These are phyloP conservation scores for Colletotrichum cereale DNA, from an alignment of 2,329 filamentous ascomycete genomes.

Conservation along the genomic window DNA sequence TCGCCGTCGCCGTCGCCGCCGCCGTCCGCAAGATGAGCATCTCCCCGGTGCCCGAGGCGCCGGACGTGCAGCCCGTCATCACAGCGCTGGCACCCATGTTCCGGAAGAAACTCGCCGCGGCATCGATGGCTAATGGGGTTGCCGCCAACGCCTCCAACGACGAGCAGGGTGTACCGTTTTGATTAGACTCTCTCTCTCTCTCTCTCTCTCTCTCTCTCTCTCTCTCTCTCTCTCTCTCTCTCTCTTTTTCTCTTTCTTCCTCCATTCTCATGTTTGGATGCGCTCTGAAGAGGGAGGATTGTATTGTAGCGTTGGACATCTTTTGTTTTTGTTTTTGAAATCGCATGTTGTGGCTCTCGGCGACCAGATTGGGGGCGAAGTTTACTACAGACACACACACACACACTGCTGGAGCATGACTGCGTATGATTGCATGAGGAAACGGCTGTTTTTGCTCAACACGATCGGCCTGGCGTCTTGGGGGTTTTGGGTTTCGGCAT, in stretches of 20 bases:
- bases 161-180: background rate
- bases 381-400: too few relatives aligned
- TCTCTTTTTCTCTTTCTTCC: too few relatives aligned
- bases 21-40: conserved; percentile 48
- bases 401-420: background rate
- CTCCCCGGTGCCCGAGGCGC: conserved; percentile 48
- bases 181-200: background rate
- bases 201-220: too few relatives aligned
- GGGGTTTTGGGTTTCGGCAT: background rate
- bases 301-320: background rate
- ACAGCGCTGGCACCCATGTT: conserved; percentile 56
- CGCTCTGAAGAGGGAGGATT: background rate
- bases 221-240: too few relatives aligned
- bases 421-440: conserved; percentile 13
- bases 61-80: conserved; percentile 58
- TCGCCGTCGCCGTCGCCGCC: conserved; percentile 43
- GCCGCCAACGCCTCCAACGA: background rate
- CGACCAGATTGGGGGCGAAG: background rate
- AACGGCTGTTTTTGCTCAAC: background rate
- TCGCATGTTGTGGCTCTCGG: too few relatives aligned
- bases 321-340: background rate
- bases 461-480: conserved; percentile 20
- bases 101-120: conserved; percentile 47
- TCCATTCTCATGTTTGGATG: background rate
- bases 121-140: background rate